These are phyloP conservation scores for Carex littledalei DNA, from an alignment of 176 grass and related monocot species.

Conservation along the genomic window DNA sequence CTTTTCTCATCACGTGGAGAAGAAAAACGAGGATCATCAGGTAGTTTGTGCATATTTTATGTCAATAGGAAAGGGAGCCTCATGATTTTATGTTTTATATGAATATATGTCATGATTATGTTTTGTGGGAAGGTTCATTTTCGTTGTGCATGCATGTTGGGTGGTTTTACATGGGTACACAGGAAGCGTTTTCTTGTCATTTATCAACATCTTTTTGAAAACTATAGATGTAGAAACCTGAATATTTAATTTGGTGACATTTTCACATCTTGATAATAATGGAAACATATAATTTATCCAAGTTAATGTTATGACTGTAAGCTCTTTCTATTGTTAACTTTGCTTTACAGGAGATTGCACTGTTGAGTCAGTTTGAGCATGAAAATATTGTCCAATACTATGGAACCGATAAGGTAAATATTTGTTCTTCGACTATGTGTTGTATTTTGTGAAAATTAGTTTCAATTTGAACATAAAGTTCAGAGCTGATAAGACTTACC, in stretches of 20 bases:
- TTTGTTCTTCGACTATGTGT: not conserved
- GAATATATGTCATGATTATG: not conserved
- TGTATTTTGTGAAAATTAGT: not conserved
- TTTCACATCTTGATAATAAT: not conserved
- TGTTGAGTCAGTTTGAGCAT: constrained; percentile 97
- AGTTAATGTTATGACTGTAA: not conserved
- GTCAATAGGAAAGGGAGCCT: not conserved
- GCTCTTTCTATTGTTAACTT: constrained; percentile 4
- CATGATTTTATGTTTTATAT: not conserved
- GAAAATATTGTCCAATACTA: constrained; percentile 99
- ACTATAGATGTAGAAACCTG: not conserved
- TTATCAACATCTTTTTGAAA: not conserved
- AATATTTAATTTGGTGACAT: not conserved
- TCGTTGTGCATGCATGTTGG: not conserved
- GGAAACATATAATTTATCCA: not conserved
- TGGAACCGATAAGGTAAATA: constrained; percentile 96
- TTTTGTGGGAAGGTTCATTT: not conserved
- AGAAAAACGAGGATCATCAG: not conserved
- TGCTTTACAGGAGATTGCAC: constrained; percentile 74
- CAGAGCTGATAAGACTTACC: not conserved
- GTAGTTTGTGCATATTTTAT: not conserved
- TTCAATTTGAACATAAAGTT: not conserved
- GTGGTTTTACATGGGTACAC: not conserved
- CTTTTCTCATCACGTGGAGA: not conserved
- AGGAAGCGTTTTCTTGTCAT: not conserved